These are phyloP conservation scores for Phlyctochytrium arcticum DNA, from an alignment of 192 early-diverging fungal genomes.

Conservation along the genomic window DNA sequence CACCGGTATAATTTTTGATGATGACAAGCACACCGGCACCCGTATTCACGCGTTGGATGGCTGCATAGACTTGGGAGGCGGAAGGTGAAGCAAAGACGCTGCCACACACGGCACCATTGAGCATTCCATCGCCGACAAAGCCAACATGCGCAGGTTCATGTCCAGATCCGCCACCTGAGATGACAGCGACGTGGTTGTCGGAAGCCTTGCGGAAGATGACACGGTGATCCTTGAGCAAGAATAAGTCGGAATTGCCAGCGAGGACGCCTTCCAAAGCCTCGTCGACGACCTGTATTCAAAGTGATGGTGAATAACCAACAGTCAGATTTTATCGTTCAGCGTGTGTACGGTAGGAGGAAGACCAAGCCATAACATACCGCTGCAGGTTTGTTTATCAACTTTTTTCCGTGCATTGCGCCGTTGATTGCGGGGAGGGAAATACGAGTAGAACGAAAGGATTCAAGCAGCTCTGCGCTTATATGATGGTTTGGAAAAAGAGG, in stretches of 20 bases:
- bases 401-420: too few relatives aligned
- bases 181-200: conserved; percentile 59
- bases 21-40: conserved; percentile 69
- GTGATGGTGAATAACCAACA: too few relatives aligned
- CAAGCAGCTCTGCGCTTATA: too few relatives aligned
- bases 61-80: conserved; percentile 71
- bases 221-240: not conserved
- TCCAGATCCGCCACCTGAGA: conserved; percentile 79
- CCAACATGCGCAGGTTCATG: conserved; percentile 84
- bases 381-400: too few relatives aligned
- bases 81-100: conserved; percentile 85
- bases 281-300: conserved; percentile 27
- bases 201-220: conserved; percentile 61
- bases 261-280: conserved; percentile 19
- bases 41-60: conserved; percentile 58
- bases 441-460: too few relatives aligned
- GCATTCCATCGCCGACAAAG: conserved; percentile 69
- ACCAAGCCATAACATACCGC: too few relatives aligned
- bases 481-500: too few relatives aligned
- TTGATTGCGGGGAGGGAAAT: too few relatives aligned
- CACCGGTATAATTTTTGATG: conserved; percentile 85
- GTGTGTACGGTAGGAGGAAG: too few relatives aligned
- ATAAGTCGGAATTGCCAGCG: not conserved
- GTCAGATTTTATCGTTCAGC: too few relatives aligned
- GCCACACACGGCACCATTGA: conserved; percentile 75